Percentiles rank a stretch among this genome's conserved stretches.
Evolutionary conservation across 495 filamentous ascomycete genomes (phyloP).

Genomic region (Aspergillus nidulans): DNA sequence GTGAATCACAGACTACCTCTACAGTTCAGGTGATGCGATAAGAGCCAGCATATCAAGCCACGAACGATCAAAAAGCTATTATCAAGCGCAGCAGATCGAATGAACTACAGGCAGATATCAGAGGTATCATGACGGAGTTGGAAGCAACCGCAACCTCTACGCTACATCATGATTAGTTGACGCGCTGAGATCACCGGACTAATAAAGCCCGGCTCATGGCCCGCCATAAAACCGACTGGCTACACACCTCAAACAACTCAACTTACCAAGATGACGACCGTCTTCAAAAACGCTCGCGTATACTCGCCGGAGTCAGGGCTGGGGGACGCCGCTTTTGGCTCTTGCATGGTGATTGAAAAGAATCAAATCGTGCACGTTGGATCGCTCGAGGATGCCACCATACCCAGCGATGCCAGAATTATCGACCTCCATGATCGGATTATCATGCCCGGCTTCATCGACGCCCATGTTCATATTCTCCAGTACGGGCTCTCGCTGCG

Average conservation of each 20-base stretch:
- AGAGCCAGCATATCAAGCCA: no score
- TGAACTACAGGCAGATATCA: no score
- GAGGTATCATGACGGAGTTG: no score
- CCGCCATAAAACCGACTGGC: not conserved
- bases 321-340: conserved; percentile 30
- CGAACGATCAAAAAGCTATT: no score
- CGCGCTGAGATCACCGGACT: not conserved
- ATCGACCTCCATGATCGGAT: conserved; percentile 45
- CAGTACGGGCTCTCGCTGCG: conserved; percentile 55
- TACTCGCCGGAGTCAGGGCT: conserved; percentile 22
- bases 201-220: not conserved
- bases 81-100: no score
- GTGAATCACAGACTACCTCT: no score
- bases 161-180: conserved; percentile 1
- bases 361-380: conserved; percentile 42
- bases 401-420: conserved; percentile 22
- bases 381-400: conserved; percentile 26
- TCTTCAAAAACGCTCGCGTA: conserved; percentile 45
- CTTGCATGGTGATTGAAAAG: conserved; percentile 36
- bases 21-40: no score
- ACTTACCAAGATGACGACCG: conserved; percentile 18
- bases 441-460: conserved; percentile 60
- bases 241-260: not conserved
- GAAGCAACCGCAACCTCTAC: not conserved
- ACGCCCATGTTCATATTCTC: conserved; percentile 60